These are phyloP conservation scores for Colletotrichum theobromicola DNA, from an alignment of 2,329 filamentous ascomycete species.

Conservation along the genomic window DNA sequence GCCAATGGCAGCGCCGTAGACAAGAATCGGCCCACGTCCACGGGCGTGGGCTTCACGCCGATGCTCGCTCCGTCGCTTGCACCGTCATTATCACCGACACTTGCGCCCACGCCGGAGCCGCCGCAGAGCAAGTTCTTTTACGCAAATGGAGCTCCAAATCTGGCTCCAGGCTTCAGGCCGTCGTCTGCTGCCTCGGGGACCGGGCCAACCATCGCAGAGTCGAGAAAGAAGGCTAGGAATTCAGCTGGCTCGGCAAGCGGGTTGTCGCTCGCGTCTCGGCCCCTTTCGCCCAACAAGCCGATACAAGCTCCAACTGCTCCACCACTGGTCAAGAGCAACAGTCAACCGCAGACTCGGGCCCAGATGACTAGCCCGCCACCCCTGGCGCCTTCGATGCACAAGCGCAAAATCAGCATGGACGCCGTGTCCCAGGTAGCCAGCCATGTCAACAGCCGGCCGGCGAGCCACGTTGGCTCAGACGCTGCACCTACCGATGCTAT, in stretches of 20 bases:
- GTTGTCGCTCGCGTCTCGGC: constrained; percentile 40
- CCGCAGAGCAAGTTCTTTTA: constrained; percentile 74
- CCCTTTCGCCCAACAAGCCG: constrained; percentile 57
- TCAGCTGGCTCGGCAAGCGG: constrained; percentile 20
- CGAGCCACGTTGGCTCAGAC: constrained; percentile 28
- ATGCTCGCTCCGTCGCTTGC: constrained; percentile 28
- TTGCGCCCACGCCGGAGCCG: constrained; percentile 41
- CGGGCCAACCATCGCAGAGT: constrained; percentile 51
- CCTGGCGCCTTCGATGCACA: constrained; percentile 37
- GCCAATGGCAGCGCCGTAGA: constrained; percentile 55
- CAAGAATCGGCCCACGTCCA: constrained; percentile 34
- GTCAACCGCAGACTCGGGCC: constrained; percentile 29
- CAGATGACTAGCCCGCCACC: constrained; percentile 41
- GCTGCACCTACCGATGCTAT: constrained; percentile 38
- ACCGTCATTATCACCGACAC: constrained; percentile 37
- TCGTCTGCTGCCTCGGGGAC: constrained; percentile 41
- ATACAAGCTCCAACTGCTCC: constrained; percentile 15
- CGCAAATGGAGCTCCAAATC: constrained; percentile 68
- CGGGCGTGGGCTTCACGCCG: constrained; percentile 22
- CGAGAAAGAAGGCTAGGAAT: constrained; percentile 41
- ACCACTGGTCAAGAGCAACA: constrained; percentile 15
- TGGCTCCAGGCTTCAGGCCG: constrained; percentile 41
- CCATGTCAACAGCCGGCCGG: constrained; percentile 19
- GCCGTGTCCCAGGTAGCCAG: constrained; percentile 38
- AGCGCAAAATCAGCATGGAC: constrained; percentile 49